Percentiles rank a stretch among this genome's conserved stretches.
These are phyloP conservation scores for Cryomyces antarcticus DNA, from an alignment of 495 filamentous ascomycete species.

Conservation along the genomic window DNA sequence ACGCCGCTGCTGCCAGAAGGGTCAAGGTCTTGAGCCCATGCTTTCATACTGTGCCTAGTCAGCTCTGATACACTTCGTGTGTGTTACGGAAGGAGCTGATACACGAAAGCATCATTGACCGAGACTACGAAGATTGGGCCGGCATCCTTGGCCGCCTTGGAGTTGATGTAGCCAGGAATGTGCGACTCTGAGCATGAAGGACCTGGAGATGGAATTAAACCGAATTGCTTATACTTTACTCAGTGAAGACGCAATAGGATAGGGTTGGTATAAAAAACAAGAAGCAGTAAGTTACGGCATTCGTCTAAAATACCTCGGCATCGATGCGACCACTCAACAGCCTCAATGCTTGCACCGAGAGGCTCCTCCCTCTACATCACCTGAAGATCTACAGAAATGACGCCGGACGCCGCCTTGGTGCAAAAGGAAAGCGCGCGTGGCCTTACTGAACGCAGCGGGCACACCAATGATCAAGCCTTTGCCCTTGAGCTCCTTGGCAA, in stretches of 20 bases:
- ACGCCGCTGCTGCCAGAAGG: constrained; percentile 51
- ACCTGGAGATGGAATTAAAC: constrained; percentile 21
- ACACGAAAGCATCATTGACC: constrained; percentile 95
- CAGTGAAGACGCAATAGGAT: background rate
- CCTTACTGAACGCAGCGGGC: constrained; percentile 69
- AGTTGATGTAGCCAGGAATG: constrained; percentile 64
- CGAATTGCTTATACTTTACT: constrained; percentile 1
- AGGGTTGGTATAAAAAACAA: too few species aligned
- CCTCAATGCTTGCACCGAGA: too few species aligned
- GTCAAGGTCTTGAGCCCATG: constrained; percentile 59
- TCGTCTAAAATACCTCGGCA: too few species aligned
- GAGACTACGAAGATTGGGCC: constrained; percentile 70
- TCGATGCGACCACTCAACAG: too few species aligned
- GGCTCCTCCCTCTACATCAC: too few species aligned
- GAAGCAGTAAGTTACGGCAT: too few species aligned
- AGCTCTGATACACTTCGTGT: too few species aligned
- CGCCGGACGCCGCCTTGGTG: too few species aligned
- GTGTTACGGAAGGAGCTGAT: constrained; percentile 24
- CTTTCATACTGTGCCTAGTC: constrained; percentile 45
- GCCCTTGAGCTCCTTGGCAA: constrained; percentile 51
- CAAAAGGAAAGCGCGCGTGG: too few species aligned
- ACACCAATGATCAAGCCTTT: constrained; percentile 73
- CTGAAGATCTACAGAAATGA: too few species aligned
- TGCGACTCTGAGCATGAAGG: constrained; percentile 64
- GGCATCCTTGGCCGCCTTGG: constrained; percentile 48